Percentiles rank a stretch among this genome's conserved stretches.
phyloP scores from a whole-genome alignment of 257 asterid genomes.

The Parsonsia alboflavescens region DNA sequence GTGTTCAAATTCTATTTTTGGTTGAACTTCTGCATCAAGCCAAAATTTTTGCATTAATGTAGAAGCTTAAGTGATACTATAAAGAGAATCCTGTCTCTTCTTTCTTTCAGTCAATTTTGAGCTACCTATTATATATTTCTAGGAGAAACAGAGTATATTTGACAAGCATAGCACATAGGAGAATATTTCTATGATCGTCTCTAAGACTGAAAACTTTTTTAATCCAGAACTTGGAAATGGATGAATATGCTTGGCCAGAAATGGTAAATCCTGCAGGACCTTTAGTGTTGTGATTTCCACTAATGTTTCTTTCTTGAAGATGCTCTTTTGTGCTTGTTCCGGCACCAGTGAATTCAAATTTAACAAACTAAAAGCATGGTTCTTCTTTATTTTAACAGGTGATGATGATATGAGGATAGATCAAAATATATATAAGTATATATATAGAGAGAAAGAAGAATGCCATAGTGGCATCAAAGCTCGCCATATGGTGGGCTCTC shows the following conservation, averaged over 20 bases:
- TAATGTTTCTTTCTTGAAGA: neutral
- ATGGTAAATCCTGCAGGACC: neutral
- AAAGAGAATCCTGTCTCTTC: neutral
- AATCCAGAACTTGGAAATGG: neutral
- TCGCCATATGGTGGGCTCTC: too few relatives aligned
- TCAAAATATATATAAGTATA: too few relatives aligned
- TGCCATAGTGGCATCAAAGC: too few relatives aligned
- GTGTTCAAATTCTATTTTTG: too few relatives aligned
- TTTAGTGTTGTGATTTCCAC: neutral
- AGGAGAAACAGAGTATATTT: neutral
- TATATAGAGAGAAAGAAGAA: too few relatives aligned
- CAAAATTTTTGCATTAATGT: too few relatives aligned
- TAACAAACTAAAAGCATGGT: neutral
- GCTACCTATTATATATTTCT: neutral
- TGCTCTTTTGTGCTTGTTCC: neutral
- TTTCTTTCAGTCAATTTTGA: neutral
- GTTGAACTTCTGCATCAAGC: too few relatives aligned
- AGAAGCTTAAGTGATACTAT: too few relatives aligned
- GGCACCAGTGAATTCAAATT: neutral
- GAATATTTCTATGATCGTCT: neutral
- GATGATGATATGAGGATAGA: neutral
- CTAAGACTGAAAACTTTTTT: neutral
- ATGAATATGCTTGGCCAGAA: neutral
- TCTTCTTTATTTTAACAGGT: neutral
- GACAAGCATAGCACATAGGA: neutral